Conservation (phyloP, 306 rosid species). For the Ammopiptanthus mongolicus region DNA sequence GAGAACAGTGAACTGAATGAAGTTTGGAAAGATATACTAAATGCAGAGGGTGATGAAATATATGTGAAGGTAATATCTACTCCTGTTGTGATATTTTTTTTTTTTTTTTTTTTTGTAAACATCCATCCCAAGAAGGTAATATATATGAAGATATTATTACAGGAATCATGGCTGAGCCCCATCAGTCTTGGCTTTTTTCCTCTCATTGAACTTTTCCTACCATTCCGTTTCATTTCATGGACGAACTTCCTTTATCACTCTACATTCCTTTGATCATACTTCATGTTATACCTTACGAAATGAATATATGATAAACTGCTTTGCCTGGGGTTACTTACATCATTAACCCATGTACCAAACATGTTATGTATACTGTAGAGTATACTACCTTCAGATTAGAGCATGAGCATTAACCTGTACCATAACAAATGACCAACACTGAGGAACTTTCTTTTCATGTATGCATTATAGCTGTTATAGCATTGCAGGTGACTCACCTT, state of each 20-base stretch:
- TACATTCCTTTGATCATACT: background rate
- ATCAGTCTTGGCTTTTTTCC: background rate
- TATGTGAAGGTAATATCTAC: slow-evolving; percentile 70
- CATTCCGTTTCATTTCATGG: background rate
- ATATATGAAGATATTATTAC: slow-evolving; percentile 32
- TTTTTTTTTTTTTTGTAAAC: background rate
- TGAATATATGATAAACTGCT: background rate
- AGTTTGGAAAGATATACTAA: slow-evolving; percentile 90
- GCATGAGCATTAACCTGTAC: background rate
- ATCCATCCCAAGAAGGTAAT: background rate
- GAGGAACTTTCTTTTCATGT: background rate
- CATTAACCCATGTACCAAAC: background rate
- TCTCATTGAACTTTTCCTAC: background rate
- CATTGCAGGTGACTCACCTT: slow-evolving; percentile 4
- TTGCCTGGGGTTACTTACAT: background rate
- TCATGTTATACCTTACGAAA: background rate
- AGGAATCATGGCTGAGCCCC: background rate
- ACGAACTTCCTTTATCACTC: slow-evolving; percentile 3
- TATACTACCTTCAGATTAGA: background rate
- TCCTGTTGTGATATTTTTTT: slow-evolving; percentile 12
- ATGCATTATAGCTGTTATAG: background rate
- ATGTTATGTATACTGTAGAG: background rate
- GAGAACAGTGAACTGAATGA: slow-evolving; percentile 78
- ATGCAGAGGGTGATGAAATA: slow-evolving; percentile 97
- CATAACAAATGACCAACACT: background rate